Evolutionary conservation across 306 rosid genomes (phyloP), one percentile per base, ranked within the genome.

Genomic region (Vigna nakashimae): DNA sequence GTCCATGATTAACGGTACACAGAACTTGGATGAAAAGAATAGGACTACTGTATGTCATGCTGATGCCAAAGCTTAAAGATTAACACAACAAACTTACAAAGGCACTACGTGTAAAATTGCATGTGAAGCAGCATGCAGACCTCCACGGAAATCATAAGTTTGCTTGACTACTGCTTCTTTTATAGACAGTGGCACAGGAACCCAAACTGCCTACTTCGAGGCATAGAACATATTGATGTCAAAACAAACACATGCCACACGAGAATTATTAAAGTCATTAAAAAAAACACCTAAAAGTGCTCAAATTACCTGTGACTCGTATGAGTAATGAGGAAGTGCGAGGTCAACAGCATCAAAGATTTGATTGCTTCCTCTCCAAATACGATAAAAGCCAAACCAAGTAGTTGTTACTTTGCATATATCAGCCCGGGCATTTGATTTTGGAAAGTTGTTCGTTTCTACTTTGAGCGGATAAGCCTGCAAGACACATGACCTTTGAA

Each of bases 91-190:
- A 75, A 85, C 98, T 88, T 91, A 94, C 98, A 92, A 58, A 73
- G 98, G 98, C 80, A 95, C 93, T n/a, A 88, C 90, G 36, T 95
- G 84, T 46, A 95, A 81, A 87, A 95, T 84, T 56, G 98, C 98
- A 82, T 95, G 98, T 73, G 98, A 90, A 66, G 98, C 97, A 72
- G 98, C 98, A 87, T 92, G 98, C 89, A 95, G 85, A 46, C 98
- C 98, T 51, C 95, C 98, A 64, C 98, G 97, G 80, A 92, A 95
- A 85, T 95, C 92, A 74, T 85, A 84, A 67, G 45, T 51, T 85
- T 83, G 65, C 75, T 63, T 77, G 68, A 77, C 49, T 64, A 88
- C 88, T 36, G 86, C 93, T 84, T 75, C 89, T 87, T 87, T 91
- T 68, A 87, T 79, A 62, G 88, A 87, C 79, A 81, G 95, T 64